Evolutionary conservation across 2,329 filamentous ascomycete genomes (phyloP).

Genomic region (Colletotrichum scovillei): DNA sequence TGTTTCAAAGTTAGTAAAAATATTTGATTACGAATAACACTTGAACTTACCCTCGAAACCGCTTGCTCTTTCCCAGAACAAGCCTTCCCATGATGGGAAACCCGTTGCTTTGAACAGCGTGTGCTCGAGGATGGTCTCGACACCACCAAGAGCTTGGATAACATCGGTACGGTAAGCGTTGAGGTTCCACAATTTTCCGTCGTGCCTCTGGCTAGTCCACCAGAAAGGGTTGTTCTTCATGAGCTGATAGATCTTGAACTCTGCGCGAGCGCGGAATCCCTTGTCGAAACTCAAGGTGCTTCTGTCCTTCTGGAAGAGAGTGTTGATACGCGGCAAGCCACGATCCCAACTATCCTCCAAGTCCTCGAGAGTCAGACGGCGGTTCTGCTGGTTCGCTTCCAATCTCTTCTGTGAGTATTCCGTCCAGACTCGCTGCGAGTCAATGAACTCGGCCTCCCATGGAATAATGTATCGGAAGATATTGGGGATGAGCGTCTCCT

Average conservation of each 20-base stretch:
- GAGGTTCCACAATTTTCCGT: conserved; percentile 97
- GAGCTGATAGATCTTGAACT: conserved; percentile 98
- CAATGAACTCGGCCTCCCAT: conserved; percentile 99
- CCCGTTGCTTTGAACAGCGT: conserved; percentile 97
- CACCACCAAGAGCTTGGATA: conserved; percentile 94
- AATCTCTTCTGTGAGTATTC: conserved; percentile 98
- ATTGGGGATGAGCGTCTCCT: conserved; percentile 97
- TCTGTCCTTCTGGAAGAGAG: conserved; percentile 97
- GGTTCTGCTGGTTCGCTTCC: conserved; percentile 97
- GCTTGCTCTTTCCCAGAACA: conserved; percentile 83
- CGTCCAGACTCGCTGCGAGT: conserved; percentile 98
- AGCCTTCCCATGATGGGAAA: conserved; percentile 95
- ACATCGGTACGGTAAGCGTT: conserved; percentile 97
- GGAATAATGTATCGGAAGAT: conserved; percentile 99
- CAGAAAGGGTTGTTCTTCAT: conserved; percentile 99
- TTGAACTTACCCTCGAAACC: neutral
- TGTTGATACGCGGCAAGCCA: conserved; percentile 97
- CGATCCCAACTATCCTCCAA: conserved; percentile 99
- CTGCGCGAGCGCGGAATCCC: conserved; percentile 92
- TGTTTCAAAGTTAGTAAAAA: neutral
- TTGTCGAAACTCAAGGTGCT: conserved; percentile 99
- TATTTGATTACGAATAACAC: no score
- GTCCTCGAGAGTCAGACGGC: conserved; percentile 93
- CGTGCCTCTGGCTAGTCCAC: conserved; percentile 98
- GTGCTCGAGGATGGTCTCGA: conserved; percentile 97